These are phyloP conservation scores for Microstegium vimineum DNA, from an alignment of 176 grass and related monocot genomes.

Conservation along the genomic window DNA sequence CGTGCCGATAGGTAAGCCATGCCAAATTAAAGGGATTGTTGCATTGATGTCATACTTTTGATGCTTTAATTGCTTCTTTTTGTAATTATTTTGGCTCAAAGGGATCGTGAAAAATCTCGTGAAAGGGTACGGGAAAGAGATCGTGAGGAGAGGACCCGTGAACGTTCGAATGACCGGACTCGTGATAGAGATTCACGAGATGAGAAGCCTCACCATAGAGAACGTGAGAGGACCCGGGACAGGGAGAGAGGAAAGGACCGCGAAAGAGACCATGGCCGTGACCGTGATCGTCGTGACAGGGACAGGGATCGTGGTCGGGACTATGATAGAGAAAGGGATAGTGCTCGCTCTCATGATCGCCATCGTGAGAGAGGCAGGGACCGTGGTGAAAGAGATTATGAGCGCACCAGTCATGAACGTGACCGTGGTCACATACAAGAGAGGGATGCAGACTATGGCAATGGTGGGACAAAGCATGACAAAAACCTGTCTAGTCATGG, in stretches of 20 bases:
- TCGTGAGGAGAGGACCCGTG: conserved; percentile 46
- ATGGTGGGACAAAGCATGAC: conserved; percentile 52
- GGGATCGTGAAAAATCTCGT: conserved; percentile 67
- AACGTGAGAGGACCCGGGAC: conserved; percentile 48
- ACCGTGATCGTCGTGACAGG: conserved; percentile 46
- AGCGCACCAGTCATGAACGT: conserved; percentile 39
- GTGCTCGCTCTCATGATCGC: conserved; percentile 49
- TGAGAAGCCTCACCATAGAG: conserved; percentile 64
- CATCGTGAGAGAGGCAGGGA: conserved; percentile 63
- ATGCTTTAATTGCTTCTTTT: conserved; percentile 5
- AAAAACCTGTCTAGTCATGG: conserved; percentile 47
- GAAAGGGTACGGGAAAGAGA: conserved; percentile 52
- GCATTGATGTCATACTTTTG: background rate
- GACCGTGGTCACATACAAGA: conserved; percentile 51
- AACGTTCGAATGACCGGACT: conserved; percentile 52
- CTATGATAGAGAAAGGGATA: conserved; percentile 48
- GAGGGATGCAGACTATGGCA: conserved; percentile 49
- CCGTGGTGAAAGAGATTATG: conserved; percentile 58
- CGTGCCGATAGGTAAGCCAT: conserved; percentile 46
- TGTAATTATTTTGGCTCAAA: background rate
- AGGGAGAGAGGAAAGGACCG: conserved; percentile 53
- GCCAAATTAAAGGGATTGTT: background rate
- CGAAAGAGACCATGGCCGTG: conserved; percentile 64
- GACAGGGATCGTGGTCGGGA: conserved; percentile 67
- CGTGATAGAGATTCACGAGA: conserved; percentile 63